Conservation (phyloP, 495 filamentous ascomycete genomes). For the Penicillium macrosclerotiorum region DNA sequence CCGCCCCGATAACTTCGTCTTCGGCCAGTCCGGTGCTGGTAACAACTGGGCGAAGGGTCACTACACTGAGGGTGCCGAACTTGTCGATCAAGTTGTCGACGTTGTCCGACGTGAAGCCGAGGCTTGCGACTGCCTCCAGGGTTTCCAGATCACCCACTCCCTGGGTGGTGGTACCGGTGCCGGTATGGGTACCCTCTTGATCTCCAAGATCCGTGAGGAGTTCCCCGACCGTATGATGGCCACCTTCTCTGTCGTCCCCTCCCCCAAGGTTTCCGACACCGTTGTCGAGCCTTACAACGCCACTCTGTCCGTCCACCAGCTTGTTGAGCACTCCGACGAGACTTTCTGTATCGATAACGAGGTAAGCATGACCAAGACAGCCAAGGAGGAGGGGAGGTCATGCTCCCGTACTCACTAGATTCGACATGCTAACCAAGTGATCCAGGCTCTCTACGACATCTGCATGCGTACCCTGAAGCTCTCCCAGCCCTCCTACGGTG, state of each 20-base stretch:
- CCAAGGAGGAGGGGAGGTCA: too few relatives aligned
- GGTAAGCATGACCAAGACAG: constrained; percentile 46
- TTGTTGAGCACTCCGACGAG: constrained; percentile 99
- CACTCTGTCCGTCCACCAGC: constrained; percentile 97
- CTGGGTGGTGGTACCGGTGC: constrained; percentile 99
- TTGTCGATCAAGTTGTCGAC: constrained; percentile 97
- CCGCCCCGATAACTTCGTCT: constrained; percentile 99
- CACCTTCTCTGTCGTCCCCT: constrained; percentile 98
- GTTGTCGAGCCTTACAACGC: constrained; percentile 99
- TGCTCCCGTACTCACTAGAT: too few relatives aligned
- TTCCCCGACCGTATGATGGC: constrained; percentile 99
- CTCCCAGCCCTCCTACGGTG: constrained; percentile 95
- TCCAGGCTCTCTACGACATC: constrained; percentile 94
- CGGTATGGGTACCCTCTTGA: constrained; percentile 99
- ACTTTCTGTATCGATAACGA: constrained; percentile 99
- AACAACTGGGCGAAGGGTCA: constrained; percentile 99
- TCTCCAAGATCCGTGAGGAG: constrained; percentile 99
- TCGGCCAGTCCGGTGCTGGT: constrained; percentile 98
- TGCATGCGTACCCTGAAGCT: constrained; percentile 99
- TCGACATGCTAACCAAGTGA: constrained; percentile 27
- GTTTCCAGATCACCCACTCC: constrained; percentile 99
- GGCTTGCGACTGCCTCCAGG: constrained; percentile 98
- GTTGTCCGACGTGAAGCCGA: constrained; percentile 99
- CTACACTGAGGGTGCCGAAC: constrained; percentile 99
- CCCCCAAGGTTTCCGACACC: constrained; percentile 99